Base-by-base conservation (phyloP, 2,329 filamentous ascomycete species). In the Phialemoniopsis sp. region DNA sequence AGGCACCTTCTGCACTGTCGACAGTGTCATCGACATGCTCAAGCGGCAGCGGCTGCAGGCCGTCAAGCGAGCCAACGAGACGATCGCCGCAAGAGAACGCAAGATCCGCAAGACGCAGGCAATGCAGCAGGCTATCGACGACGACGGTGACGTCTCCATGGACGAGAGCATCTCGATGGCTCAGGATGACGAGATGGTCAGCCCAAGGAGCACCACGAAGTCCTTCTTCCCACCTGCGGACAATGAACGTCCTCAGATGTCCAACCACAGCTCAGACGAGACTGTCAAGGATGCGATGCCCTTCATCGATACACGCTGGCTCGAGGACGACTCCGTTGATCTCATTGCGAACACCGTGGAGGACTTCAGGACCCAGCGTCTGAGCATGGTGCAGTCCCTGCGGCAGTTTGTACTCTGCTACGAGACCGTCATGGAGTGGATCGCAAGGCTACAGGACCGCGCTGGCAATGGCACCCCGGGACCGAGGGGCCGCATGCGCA, bases 351-450 rank as follows among this genome's bases (percentile, higher is more conserved):
- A 81, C 57, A 93, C 90, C 0, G 91, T 98, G 2, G 86, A 93
- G 51, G 89, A 96, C 52, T 95, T 98, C 61, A 75, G 93, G 41
- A 71, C 76, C 36, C 93, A 98, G 66, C 73, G 93, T 48, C 66
- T 96, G 15, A 96, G 89, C 62, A 98, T 97, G 90, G 91, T 98
- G 32, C 93, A 97, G 63, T 96, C 86, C 53, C 67, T 97, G 42
- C 75, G 88, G 44, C 93, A 98, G 60, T 97, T 86, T 64, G 91
- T 96, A 36, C 78, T 98, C 28, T 98, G 93, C 62, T 98, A 98
- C 60, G 93, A 98, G 67, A 94, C 87, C 31, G 76, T 97, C 7
- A 67, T 94, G 39, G 91, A 97, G 63, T 98, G 91, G 89, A 63
- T 93, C 19, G 66, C 63, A 51, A 63, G 74, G 46, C 52, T 70